phyloP scores from a whole-genome alignment of 2,329 filamentous ascomycete genomes.

The Paecilomyces sp. region DNA sequence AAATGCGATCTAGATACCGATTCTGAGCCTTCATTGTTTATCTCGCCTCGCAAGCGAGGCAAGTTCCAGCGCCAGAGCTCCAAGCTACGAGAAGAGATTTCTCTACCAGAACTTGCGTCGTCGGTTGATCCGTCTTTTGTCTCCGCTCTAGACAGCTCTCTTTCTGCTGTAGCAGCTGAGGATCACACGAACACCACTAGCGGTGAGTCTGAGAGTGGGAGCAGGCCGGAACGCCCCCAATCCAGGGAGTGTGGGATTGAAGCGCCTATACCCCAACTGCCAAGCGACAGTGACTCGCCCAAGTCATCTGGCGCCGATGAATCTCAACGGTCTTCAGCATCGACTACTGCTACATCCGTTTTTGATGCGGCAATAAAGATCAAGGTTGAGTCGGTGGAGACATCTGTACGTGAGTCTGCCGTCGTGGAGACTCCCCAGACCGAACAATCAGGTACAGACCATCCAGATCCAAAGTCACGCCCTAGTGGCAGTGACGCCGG shows the following conservation, averaged over 20 bases:
- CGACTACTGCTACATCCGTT: constrained; percentile 31
- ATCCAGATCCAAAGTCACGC: constrained; percentile 5
- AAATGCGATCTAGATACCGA: constrained; percentile 19
- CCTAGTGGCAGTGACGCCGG: constrained; percentile 14
- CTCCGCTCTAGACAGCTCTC: not conserved
- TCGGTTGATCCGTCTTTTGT: constrained; percentile 11
- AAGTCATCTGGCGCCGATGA: constrained; percentile 20
- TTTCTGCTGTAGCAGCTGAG: not conserved
- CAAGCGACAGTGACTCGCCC: constrained; percentile 18
- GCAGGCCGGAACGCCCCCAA: not conserved
- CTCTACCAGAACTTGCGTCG: constrained; percentile 20
- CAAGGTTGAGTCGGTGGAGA: constrained; percentile 12
- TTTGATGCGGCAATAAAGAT: constrained; percentile 15
- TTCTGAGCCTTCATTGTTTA: constrained; percentile 15
- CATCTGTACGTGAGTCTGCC: constrained; percentile 4
- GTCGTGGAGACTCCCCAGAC: not conserved
- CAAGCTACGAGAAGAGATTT: constrained; percentile 30
- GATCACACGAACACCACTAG: not conserved
- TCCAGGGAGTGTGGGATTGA: constrained; percentile 4
- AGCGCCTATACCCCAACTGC: constrained; percentile 4
- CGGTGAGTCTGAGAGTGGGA: not conserved
- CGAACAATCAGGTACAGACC: constrained; percentile 8
- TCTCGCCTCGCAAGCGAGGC: constrained; percentile 24
- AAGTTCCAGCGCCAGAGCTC: constrained; percentile 28
- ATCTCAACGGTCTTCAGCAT: constrained; percentile 25